phyloP scores from a whole-genome alignment of 176 grass and related monocot genomes.

The Saccharum officinarum region DNA sequence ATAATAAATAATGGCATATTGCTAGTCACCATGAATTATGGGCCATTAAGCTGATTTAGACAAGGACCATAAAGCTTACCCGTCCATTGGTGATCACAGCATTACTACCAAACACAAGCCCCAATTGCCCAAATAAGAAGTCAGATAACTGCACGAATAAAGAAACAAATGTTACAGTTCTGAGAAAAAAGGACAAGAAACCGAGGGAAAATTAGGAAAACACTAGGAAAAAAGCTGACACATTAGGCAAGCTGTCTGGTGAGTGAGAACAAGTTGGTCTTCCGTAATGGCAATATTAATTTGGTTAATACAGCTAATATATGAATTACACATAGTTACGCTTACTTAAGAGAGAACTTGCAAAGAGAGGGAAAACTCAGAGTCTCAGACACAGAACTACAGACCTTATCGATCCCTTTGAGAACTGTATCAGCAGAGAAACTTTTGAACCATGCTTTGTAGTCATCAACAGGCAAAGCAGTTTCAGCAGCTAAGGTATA shows the following conservation, averaged over 20 bases:
- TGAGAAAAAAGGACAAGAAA: conserved; percentile 24
- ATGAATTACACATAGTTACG: conserved; percentile 17
- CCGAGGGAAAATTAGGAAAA: neutral
- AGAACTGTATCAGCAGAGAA: conserved; percentile 64
- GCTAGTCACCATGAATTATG: neutral
- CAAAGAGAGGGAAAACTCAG: conserved; percentile 27
- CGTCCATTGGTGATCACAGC: conserved; percentile 97
- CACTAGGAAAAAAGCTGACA: neutral
- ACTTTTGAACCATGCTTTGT: conserved; percentile 62
- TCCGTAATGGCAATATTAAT: neutral
- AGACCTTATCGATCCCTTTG: conserved; percentile 76
- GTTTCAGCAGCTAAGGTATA: conserved; percentile 69
- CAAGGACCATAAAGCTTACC: conserved; percentile 55
- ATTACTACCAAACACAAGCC: conserved; percentile 82
- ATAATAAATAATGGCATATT: neutral
- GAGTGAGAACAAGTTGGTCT: neutral
- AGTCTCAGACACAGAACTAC: conserved; percentile 18
- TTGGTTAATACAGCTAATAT: neutral
- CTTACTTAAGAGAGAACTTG: conserved; percentile 2
- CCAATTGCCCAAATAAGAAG: conserved; percentile 68
- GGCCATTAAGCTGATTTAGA: neutral
- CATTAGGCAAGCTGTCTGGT: neutral
- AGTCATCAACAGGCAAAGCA: conserved; percentile 69
- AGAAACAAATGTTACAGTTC: conserved; percentile 29
- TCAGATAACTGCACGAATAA: conserved; percentile 63